Conservation (phyloP, 225 moss, liverwort and hornwort species). For the Climacium dendroides region DNA sequence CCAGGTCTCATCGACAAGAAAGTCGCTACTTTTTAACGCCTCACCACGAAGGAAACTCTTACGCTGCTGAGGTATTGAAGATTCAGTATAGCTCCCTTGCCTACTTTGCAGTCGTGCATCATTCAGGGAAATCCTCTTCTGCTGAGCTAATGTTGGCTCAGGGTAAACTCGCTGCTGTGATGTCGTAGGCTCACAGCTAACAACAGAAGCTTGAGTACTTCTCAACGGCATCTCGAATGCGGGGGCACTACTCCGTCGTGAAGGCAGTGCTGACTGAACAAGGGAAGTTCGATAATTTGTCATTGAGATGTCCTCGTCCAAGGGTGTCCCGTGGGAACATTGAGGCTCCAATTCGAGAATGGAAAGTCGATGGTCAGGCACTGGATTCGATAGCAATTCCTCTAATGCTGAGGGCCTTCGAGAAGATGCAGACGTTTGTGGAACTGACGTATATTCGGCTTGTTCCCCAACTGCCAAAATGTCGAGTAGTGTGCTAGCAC, state of each 20-base stretch:
- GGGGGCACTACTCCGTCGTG: background rate
- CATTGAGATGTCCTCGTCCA: background rate
- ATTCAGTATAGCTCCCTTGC: background rate
- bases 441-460: conserved; percentile 1
- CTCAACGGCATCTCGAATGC: background rate
- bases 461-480: conserved; percentile 50
- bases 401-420: conserved; percentile 10
- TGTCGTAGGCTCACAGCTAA: background rate
- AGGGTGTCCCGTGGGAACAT: background rate
- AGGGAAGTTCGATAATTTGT: background rate
- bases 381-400: background rate
- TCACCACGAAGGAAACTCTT: conserved; percentile 7
- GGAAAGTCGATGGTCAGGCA: conserved; percentile 20
- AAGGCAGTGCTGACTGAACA: background rate
- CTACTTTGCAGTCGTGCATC: conserved; percentile 2
- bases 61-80: conserved; percentile 3
- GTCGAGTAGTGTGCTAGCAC: conserved; percentile 51
- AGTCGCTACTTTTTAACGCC: background rate
- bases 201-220: background rate
- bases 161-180: background rate
- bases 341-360: conserved; percentile 14
- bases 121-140: conserved; percentile 10
- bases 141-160: conserved; percentile 12
- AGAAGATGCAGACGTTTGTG: background rate
- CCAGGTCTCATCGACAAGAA: background rate